Conservation (phyloP, 2,329 filamentous ascomycete species). For the Fusarium oligoseptatum region DNA sequence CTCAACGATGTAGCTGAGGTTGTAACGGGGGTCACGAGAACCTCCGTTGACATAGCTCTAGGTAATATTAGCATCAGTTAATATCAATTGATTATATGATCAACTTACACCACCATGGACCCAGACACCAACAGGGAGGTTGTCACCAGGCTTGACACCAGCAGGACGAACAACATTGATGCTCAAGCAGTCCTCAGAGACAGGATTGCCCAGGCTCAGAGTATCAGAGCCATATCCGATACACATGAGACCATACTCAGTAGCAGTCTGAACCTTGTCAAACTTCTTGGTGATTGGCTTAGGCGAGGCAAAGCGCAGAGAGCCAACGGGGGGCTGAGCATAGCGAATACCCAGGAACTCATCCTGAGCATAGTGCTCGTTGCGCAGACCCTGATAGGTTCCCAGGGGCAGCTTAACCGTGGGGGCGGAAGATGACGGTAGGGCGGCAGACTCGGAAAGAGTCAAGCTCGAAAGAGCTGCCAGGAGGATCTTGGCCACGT, state of each 20-base stretch:
- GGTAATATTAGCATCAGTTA: conserved; percentile 13
- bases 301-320: conserved; percentile 66
- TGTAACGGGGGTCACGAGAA: conserved; percentile 62
- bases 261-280: conserved; percentile 57
- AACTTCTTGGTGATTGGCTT: conserved; percentile 61
- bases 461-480: conserved; percentile 23
- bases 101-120: conserved; percentile 62
- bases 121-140: conserved; percentile 71
- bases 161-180: conserved; percentile 45
- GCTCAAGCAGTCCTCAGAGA: conserved; percentile 45
- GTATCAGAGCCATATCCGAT: conserved; percentile 63
- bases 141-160: conserved; percentile 48
- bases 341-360: conserved; percentile 69
- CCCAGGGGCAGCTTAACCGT: conserved; percentile 54
- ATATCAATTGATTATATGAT: not conserved
- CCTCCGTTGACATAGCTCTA: conserved; percentile 45
- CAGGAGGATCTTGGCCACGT: conserved; percentile 31
- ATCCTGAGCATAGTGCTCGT: conserved; percentile 56
- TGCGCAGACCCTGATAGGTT: conserved; percentile 60
- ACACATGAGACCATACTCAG: conserved; percentile 61
- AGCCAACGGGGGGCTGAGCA: conserved; percentile 64
- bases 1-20: conserved; percentile 70
- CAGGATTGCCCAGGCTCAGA: conserved; percentile 31
- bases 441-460: conserved; percentile 15
- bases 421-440: conserved; percentile 1